phyloP scores from a whole-genome alignment of 331 rosid genomes.

The Dryas integrifolia region DNA sequence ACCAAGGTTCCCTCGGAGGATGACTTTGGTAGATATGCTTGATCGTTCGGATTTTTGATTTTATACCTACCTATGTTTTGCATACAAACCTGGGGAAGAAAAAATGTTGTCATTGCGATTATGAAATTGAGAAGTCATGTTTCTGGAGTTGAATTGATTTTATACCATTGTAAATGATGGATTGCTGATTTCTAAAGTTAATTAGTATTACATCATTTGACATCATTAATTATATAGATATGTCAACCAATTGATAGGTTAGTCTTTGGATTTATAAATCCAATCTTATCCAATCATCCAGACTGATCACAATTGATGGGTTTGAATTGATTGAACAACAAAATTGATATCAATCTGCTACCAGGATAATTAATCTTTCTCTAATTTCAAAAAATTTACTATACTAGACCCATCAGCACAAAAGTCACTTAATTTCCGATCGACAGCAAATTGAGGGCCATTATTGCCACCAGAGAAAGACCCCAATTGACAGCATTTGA shows the following conservation, averaged over 20 bases:
- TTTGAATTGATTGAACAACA: no score
- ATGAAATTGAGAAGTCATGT: neutral
- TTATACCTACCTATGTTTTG: neutral
- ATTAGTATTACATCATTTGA: no score
- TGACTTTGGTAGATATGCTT: constrained; percentile 72
- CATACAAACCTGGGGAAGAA: neutral
- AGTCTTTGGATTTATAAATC: no score
- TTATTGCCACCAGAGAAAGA: constrained; percentile 27
- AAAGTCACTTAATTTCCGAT: constrained; percentile 19
- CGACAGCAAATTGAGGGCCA: constrained; percentile 29
- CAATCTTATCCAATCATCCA: no score
- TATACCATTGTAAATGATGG: neutral
- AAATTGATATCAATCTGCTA: no score
- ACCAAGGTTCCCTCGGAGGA: constrained; percentile 78
- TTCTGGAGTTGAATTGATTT: neutral
- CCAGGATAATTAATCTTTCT: no score
- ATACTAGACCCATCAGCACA: neutral
- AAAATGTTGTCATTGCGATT: neutral
- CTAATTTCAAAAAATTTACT: neutral
- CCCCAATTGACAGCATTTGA: constrained; percentile 35
- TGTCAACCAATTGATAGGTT: no score
- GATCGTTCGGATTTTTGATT: constrained; percentile 41
- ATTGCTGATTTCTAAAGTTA: neutral
- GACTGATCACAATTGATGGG: no score
- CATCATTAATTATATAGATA: no score